phyloP scores from a whole-genome alignment of 495 filamentous ascomycete species.

The Penicillium dipodomyicola region DNA sequence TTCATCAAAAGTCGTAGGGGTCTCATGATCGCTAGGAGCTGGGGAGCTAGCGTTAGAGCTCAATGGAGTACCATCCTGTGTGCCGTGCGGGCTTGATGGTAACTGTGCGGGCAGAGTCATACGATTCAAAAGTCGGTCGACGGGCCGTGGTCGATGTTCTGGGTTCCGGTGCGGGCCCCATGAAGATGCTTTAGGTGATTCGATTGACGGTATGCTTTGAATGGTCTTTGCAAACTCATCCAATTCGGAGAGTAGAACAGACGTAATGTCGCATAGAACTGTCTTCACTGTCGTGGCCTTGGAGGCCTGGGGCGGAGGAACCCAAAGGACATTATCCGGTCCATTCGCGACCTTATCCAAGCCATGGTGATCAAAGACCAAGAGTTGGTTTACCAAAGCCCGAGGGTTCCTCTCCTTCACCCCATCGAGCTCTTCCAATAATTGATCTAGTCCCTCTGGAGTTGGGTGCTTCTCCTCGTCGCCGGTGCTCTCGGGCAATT shows the following conservation, averaged over 20 bases:
- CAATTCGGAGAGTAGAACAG: slow-evolving; percentile 80
- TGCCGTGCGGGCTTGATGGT: slow-evolving; percentile 50
- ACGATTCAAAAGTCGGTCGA: slow-evolving; percentile 52
- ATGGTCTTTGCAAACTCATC: slow-evolving; percentile 80
- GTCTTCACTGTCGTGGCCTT: slow-evolving; percentile 92
- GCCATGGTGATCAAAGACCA: slow-evolving; percentile 70
- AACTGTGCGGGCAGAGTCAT: slow-evolving; percentile 77
- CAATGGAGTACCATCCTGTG: slow-evolving; percentile 51
- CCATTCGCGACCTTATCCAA: slow-evolving; percentile 42
- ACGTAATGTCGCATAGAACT: slow-evolving; percentile 88
- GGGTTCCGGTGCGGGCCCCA: slow-evolving; percentile 48
- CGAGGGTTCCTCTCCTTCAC: slow-evolving; percentile 64
- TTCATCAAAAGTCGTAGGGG: slow-evolving; percentile 71
- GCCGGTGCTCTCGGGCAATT: slow-evolving; percentile 47
- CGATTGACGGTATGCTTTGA: slow-evolving; percentile 74
- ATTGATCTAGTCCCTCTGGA: slow-evolving; percentile 56
- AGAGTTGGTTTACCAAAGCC: slow-evolving; percentile 70
- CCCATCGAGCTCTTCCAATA: slow-evolving; percentile 61
- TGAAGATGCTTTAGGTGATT: slow-evolving; percentile 62
- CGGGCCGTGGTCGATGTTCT: slow-evolving; percentile 45
- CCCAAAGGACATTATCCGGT: slow-evolving; percentile 56
- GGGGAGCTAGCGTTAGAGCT: slow-evolving; percentile 47
- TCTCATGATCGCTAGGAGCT: slow-evolving; percentile 48
- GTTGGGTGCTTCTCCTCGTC: slow-evolving; percentile 26
- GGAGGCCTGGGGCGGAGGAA: slow-evolving; percentile 68